Evolutionary conservation across 2,329 filamentous ascomycete species (phyloP), one percentile per base, ranked within the genome.

Genomic region (Juglanconis oblonga): DNA sequence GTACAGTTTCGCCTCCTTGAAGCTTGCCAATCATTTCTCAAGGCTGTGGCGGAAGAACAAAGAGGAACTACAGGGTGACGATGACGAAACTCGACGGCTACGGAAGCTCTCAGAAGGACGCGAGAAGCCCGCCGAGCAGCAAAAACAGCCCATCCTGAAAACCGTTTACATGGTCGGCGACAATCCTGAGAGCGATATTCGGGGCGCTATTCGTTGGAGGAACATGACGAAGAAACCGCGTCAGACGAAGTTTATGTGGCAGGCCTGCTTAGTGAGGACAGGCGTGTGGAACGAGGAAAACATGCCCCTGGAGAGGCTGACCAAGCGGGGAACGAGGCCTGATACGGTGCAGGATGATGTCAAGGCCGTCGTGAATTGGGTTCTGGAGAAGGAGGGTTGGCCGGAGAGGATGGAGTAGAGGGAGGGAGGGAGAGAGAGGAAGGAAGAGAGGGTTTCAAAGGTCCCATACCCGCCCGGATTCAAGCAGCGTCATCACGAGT

Each of bases 121-220:
- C 17, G 17, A 24, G 17, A 24, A 24, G 17, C 17, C 17, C 17
- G 17, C 17, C 17, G 17, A 24, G 17, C 17, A 17, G 38, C 17
- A 31, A 36, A 17, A 45, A 48, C 42, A 14, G 40, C 10, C 29
- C 14, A 24, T 14, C n/a, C 74, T 97, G 58, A 80, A 81, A 68
- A 84, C 82, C 48, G 92, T 98, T 10, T 98, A 96, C 75, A 98
- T 98, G 94, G 85, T 98, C 47, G 95, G 95, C 5, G 90, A 94
- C 70, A 94, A 94, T 69, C 90, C 90, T 5, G 91, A 91, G 70
- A 95, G 90, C 67, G 95, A 99, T 72, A 97, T 99, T 65, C 80
- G 85, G 5, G 95, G 95, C 5, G 93, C 91, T 24, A 96, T 96
- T 71, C 81, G 83, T 50, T 97, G 89, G 70, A 69, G 77, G 49